A percentile compares a stretch with the other conserved stretches of the same genome.
Evolutionary conservation across 805 yeast species (phyloP).

Genomic region (Candida sphagnicola): DNA sequence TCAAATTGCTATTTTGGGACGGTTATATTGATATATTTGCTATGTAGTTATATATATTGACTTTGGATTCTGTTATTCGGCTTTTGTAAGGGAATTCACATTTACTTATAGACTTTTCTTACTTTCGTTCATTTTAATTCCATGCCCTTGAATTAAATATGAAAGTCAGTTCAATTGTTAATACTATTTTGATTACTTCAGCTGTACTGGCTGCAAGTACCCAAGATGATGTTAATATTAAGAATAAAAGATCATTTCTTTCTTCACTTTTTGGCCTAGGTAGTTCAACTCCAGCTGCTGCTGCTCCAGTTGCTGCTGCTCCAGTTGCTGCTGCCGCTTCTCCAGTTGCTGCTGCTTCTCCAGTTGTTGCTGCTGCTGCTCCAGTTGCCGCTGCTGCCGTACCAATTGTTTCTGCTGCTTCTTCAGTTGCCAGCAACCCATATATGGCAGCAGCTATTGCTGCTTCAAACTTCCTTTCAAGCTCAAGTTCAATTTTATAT

Average conservation of each 20-base stretch:
- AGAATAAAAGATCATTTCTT: not conserved
- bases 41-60: not conserved
- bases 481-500: not conserved
- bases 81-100: not conserved
- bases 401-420: not conserved
- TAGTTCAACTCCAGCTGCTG: conserved; percentile 6
- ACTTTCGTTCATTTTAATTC: conserved; percentile 5
- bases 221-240: not conserved
- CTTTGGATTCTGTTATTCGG: too few species aligned
- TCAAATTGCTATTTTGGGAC: not conserved
- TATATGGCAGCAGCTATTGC: not conserved
- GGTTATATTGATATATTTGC: not conserved
- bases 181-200: not conserved
- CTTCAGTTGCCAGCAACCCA: not conserved
- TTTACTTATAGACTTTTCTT: not conserved
- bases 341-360: conserved; percentile 3
- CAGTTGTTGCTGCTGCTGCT: conserved; percentile 8
- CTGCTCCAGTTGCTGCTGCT: conserved; percentile 4
- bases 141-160: conserved; percentile 1
- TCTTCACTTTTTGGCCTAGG: not conserved
- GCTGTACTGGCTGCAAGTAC: conserved; percentile 1
- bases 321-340: conserved; percentile 4
- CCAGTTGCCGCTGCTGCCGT: conserved; percentile 8
- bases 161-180: conserved; percentile 1
- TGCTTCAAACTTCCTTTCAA: not conserved